These are phyloP conservation scores for Aspergillus amoenus DNA, from an alignment of 2,329 filamentous ascomycete genomes.

Conservation along the genomic window DNA sequence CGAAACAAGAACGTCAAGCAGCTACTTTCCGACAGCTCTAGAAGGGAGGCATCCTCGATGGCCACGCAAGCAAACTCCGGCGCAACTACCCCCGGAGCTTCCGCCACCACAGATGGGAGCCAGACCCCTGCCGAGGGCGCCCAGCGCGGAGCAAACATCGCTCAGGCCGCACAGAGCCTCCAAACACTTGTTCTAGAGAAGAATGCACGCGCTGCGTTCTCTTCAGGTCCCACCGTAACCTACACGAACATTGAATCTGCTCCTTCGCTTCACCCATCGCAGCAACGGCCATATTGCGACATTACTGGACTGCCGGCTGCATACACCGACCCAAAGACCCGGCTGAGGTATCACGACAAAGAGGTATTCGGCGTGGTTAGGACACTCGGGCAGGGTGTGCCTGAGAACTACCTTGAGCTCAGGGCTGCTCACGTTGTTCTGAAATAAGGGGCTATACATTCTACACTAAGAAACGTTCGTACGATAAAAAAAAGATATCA, in stretches of 20 bases:
- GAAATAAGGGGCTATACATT: constrained; percentile 56
- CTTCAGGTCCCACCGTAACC: constrained; percentile 69
- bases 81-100: constrained; percentile 63
- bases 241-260: constrained; percentile 98
- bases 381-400: constrained; percentile 73
- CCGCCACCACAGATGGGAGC: constrained; percentile 40
- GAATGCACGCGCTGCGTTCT: constrained; percentile 53
- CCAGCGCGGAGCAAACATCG: constrained; percentile 63
- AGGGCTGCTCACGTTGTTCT: constrained; percentile 89
- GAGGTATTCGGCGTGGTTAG: constrained; percentile 87
- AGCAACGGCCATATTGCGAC: constrained; percentile 90
- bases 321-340: constrained; percentile 93
- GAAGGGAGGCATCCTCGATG: constrained; percentile 84
- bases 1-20: constrained; percentile 99
- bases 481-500: not conserved
- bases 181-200: constrained; percentile 88
- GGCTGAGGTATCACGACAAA: constrained; percentile 86
- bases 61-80: constrained; percentile 83
- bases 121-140: constrained; percentile 48
- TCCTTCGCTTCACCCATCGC: constrained; percentile 74
- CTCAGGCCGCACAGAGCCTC: constrained; percentile 83
- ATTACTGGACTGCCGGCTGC: constrained; percentile 88
- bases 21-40: constrained; percentile 83
- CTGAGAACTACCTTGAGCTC: constrained; percentile 85
- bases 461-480: not conserved